Evolutionary conservation across 805 yeast species (phyloP).

Genomic region (Candida sonorensis): DNA sequence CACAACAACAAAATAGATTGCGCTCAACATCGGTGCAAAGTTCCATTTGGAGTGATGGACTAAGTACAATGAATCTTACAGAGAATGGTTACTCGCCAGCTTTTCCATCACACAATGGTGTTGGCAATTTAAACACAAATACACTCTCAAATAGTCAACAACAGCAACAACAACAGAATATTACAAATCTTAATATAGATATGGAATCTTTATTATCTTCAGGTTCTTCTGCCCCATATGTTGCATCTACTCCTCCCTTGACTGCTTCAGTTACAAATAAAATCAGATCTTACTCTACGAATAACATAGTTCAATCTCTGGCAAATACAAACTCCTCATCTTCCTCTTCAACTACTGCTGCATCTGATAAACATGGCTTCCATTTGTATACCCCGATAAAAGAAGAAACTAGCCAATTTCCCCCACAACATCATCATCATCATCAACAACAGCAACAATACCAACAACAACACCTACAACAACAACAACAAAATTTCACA

Average conservation of each 20-base stretch:
- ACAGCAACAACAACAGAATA: too few species aligned
- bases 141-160: slow-evolving; percentile 9
- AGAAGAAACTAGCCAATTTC: slow-evolving; percentile 12
- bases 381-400: slow-evolving; percentile 21
- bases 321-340: too few species aligned
- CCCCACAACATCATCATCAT: slow-evolving; percentile 7
- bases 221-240: slow-evolving; percentile 9
- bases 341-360: too few species aligned
- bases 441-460: slow-evolving; percentile 10
- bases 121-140: slow-evolving; percentile 1
- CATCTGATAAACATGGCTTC: slow-evolving; percentile 23
- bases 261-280: slow-evolving; percentile 26
- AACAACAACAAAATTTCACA: slow-evolving; percentile 8
- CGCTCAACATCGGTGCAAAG: slow-evolving; percentile 51
- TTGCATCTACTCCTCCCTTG: slow-evolving; percentile 14
- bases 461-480: slow-evolving; percentile 3
- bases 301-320: too few species aligned
- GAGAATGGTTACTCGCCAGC: slow-evolving; percentile 16
- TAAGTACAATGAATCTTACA: slow-evolving; percentile 9
- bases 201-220: slow-evolving; percentile 13
- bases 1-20: slow-evolving; percentile 26
- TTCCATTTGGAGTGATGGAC: slow-evolving; percentile 56
- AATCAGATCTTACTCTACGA: slow-evolving; percentile 48
- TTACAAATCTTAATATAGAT: slow-evolving; percentile 22
- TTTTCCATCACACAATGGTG: slow-evolving; percentile 7